Evolutionary conservation across 805 yeast genomes (phyloP).

Genomic region (Hanseniaspora singularis): DNA sequence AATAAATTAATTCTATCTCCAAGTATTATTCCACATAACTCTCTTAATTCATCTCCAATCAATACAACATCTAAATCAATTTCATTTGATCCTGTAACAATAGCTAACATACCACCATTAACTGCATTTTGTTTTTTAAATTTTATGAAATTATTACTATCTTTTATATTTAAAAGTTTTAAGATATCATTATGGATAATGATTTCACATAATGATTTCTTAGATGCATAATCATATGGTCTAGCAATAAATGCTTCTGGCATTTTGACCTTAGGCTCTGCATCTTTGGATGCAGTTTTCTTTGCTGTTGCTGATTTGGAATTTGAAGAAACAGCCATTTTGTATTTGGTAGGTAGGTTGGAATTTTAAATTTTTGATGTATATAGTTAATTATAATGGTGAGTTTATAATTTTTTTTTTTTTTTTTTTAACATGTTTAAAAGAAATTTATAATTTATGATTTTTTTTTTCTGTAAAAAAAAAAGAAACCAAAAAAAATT

Average conservation of each 20-base stretch:
- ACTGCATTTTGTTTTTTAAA: slow-evolving; percentile 34
- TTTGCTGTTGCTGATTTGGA: slow-evolving; percentile 8
- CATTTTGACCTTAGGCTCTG: slow-evolving; percentile 23
- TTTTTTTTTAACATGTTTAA: no score
- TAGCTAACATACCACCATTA: slow-evolving; percentile 34
- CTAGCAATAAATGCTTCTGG: slow-evolving; percentile 33
- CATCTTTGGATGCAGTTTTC: slow-evolving; percentile 1
- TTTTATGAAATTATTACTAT: slow-evolving; percentile 32
- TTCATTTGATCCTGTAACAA: slow-evolving; percentile 31
- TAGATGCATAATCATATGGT: slow-evolving; percentile 25
- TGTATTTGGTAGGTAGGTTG: no score
- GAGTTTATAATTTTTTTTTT: not conserved
- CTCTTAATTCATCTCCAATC: slow-evolving; percentile 37
- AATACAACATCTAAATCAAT: slow-evolving; percentile 33
- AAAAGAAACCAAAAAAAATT: no score
- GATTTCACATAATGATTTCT: slow-evolving; percentile 31
- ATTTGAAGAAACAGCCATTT: slow-evolving; percentile 13
- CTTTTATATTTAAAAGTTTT: slow-evolving; percentile 32
- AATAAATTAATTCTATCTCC: slow-evolving; percentile 43
- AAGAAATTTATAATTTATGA: no score
- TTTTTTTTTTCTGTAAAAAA: no score
- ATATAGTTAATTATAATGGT: not conserved
- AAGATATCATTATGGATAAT: slow-evolving; percentile 35
- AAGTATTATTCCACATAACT: slow-evolving; percentile 33
- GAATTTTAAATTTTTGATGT: no score